Evolutionary conservation across 805 yeast species (phyloP).

Genomic region (Lipomyces lipofer): DNA sequence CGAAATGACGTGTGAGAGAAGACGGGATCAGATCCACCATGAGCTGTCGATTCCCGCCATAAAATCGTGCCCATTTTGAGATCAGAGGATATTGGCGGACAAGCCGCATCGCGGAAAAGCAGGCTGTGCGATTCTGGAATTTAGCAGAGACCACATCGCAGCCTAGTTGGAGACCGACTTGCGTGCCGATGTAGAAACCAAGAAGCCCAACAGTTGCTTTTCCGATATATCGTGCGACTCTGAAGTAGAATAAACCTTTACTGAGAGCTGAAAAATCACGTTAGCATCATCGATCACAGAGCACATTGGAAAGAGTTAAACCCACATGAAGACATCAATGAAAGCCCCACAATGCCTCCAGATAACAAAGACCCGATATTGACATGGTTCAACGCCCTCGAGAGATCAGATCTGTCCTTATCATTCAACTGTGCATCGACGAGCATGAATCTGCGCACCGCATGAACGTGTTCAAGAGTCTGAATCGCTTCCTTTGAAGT

Average conservation of each 20-base stretch:
- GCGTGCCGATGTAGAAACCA: constrained; percentile 20
- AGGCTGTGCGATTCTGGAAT: constrained; percentile 5
- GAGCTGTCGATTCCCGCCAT: constrained; percentile 13
- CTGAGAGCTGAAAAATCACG: neutral
- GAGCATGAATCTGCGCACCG: constrained; percentile 7
- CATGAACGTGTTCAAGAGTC: no score
- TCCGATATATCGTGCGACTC: constrained; percentile 6
- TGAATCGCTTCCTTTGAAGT: no score
- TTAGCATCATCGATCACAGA: neutral
- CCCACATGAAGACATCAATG: constrained; percentile 5
- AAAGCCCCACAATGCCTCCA: constrained; percentile 10
- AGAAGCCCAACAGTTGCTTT: constrained; percentile 8
- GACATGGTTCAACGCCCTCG: constrained; percentile 8
- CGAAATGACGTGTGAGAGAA: no score
- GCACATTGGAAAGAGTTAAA: neutral
- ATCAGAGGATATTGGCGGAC: constrained; percentile 11
- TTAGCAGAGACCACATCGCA: constrained; percentile 9
- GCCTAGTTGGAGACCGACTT: constrained; percentile 16
- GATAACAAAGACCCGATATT: constrained; percentile 15
- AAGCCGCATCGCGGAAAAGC: constrained; percentile 12
- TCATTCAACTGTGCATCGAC: constrained; percentile 12
- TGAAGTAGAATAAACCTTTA: neutral
- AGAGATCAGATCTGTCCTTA: constrained; percentile 13
- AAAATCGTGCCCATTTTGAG: constrained; percentile 22
- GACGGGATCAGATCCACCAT: constrained; percentile 19